These are phyloP conservation scores for Kitagawia praeruptora DNA, from an alignment of 129 eudicot species.

Conservation along the genomic window DNA sequence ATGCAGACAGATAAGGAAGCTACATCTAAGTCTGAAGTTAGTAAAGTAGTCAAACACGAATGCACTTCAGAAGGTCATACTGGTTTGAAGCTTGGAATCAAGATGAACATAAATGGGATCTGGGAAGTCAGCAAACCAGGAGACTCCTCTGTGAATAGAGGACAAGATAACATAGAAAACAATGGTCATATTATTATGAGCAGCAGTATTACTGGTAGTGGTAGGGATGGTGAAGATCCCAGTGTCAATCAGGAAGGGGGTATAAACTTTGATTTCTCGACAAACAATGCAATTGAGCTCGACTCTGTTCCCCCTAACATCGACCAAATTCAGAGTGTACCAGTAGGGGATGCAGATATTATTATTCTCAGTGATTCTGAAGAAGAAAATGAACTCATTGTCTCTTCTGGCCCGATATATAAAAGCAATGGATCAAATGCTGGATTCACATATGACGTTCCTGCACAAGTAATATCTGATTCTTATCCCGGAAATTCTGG, in stretches of 20 bases:
- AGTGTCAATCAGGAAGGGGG: constrained; percentile 26
- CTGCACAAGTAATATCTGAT: constrained; percentile 40
- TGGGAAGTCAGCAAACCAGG: constrained; percentile 11
- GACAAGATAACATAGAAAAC: constrained; percentile 10
- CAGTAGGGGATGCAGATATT: constrained; percentile 27
- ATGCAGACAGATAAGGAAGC: constrained; percentile 7
- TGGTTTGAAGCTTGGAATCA: constrained; percentile 66
- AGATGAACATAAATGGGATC: constrained; percentile 29
- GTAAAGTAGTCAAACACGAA: constrained; percentile 63
- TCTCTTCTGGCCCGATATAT: constrained; percentile 14
- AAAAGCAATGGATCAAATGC: constrained; percentile 13
- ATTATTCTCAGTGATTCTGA: constrained; percentile 68
- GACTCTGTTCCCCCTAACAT: constrained; percentile 16
- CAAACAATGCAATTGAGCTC: constrained; percentile 22
- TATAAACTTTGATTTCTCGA: constrained; percentile 15
- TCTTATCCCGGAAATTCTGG: constrained; percentile 42
- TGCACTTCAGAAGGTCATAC: constrained; percentile 47
- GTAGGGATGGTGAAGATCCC: constrained; percentile 29
- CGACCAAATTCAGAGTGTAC: constrained; percentile 22
- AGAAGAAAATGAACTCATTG: constrained; percentile 31
- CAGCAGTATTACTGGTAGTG: constrained; percentile 42
- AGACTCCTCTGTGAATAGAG: constrained; percentile 6
- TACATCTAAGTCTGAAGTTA: constrained; percentile 11
- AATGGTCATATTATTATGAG: constrained; percentile 46
- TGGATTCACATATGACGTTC: constrained; percentile 25